Evolutionary conservation across 148 eudicot species (phyloP).

Genomic region (Cornus controversa): DNA sequence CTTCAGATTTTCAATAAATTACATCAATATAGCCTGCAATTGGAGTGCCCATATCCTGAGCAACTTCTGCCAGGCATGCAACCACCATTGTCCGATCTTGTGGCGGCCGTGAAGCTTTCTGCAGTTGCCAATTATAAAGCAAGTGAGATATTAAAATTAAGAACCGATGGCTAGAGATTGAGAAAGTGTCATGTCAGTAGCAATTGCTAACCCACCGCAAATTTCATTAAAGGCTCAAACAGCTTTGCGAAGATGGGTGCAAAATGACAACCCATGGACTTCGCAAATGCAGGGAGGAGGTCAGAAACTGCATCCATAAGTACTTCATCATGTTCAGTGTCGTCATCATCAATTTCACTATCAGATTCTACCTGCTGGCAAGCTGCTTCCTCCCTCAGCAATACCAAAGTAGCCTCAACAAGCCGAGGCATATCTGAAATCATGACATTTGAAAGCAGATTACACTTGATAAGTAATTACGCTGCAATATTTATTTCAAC

Average conservation of each 20-base stretch:
- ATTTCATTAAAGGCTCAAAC: constrained; percentile 82
- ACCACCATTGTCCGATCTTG: constrained; percentile 98
- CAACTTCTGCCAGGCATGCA: constrained; percentile 98
- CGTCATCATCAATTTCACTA: constrained; percentile 82
- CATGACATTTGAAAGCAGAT: constrained; percentile 7
- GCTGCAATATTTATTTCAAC: background rate
- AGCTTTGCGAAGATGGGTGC: constrained; percentile 72
- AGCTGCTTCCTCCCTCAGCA: constrained; percentile 69
- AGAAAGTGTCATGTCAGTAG: background rate
- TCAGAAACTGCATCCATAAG: constrained; percentile 99
- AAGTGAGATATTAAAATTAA: constrained; percentile 1
- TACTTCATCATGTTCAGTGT: constrained; percentile 81
- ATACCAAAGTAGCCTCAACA: constrained; percentile 68
- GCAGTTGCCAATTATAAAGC: constrained; percentile 33
- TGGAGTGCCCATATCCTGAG: constrained; percentile 97
- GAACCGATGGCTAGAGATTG: background rate
- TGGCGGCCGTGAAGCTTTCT: constrained; percentile 87
- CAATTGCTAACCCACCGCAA: constrained; percentile 57
- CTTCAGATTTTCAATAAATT: constrained; percentile 21
- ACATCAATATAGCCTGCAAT: constrained; percentile 86
- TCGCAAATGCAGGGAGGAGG: constrained; percentile 93
- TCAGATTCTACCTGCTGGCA: constrained; percentile 88
- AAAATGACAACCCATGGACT: constrained; percentile 88
- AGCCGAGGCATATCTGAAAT: constrained; percentile 67
- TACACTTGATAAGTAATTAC: constrained; percentile 3